These are phyloP conservation scores for Helicostylum pulchrum DNA, from an alignment of 192 early-diverging fungal genomes.

Conservation along the genomic window DNA sequence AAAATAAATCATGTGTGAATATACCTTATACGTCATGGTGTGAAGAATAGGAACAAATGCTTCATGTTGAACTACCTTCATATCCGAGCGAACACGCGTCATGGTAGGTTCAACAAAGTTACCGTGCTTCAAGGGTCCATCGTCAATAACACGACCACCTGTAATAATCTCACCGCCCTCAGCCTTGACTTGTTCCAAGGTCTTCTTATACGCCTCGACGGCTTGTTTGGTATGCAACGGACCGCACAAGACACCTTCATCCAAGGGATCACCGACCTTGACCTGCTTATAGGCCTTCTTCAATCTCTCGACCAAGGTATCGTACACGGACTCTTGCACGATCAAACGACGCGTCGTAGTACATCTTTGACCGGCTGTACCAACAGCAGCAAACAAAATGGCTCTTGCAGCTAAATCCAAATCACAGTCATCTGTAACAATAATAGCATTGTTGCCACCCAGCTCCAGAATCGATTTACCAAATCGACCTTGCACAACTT, in stretches of 20 bases:
- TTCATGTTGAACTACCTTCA: conserved; percentile 86
- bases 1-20: conserved; percentile 1
- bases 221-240: conserved; percentile 88
- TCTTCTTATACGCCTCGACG: conserved; percentile 69
- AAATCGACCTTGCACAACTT: conserved; percentile 80
- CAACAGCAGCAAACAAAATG: conserved; percentile 91
- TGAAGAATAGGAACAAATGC: conserved; percentile 95
- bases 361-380: conserved; percentile 94
- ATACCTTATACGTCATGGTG: conserved; percentile 68
- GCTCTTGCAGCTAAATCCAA: conserved; percentile 83
- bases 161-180: conserved; percentile 85
- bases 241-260: conserved; percentile 81
- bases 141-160: conserved; percentile 76
- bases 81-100: conserved; percentile 71
- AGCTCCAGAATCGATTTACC: conserved; percentile 87
- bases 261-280: conserved; percentile 83
- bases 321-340: conserved; percentile 85
- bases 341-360: conserved; percentile 91
- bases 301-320: conserved; percentile 74
- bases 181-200: conserved; percentile 71
- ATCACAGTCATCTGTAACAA: conserved; percentile 90
- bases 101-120: conserved; percentile 95
- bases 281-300: conserved; percentile 84
- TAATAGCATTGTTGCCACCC: conserved; percentile 95
- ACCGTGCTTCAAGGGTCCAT: conserved; percentile 50